phyloP scores from a whole-genome alignment of 441 rosid genomes.

The Daphne laureola region DNA sequence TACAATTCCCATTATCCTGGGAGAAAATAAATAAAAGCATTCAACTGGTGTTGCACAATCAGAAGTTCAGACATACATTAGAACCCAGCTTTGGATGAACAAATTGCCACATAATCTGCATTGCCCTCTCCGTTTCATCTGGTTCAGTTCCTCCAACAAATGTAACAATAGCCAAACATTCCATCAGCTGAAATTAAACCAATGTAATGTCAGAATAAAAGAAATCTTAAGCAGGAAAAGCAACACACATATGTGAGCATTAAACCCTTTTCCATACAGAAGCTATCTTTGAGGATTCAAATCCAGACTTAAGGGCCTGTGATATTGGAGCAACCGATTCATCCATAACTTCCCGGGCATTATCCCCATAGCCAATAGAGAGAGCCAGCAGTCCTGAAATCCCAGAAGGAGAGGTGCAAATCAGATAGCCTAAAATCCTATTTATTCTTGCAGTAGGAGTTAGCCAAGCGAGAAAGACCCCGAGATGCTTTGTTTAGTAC shows the following conservation, averaged over 20 bases:
- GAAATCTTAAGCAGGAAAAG: conserved; percentile 5
- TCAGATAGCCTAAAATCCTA: background rate
- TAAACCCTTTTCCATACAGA: conserved; percentile 36
- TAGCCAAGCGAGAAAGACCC: background rate
- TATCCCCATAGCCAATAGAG: conserved; percentile 67
- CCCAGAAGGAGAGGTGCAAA: conserved; percentile 15
- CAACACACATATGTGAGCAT: background rate
- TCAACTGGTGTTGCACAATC: too few relatives aligned
- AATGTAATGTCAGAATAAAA: conserved; percentile 7
- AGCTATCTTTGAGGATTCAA: conserved; percentile 43
- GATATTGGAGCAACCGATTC: conserved; percentile 54
- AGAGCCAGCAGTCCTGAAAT: conserved; percentile 68
- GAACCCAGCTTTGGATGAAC: conserved; percentile 81
- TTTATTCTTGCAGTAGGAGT: background rate
- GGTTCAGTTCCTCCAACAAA: conserved; percentile 71
- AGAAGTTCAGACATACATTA: conserved; percentile 41
- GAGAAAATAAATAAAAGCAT: too few relatives aligned
- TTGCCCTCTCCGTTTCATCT: conserved; percentile 65
- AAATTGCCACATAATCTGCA: conserved; percentile 91
- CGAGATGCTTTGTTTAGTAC: conserved; percentile 15
- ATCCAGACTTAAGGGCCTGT: conserved; percentile 60
- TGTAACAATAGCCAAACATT: conserved; percentile 74
- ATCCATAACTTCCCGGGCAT: conserved; percentile 64
- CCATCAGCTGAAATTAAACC: conserved; percentile 42
- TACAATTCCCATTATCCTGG: too few relatives aligned